phyloP scores from a whole-genome alignment of 73 alveolate genomes.

The Stentor coeruleus region DNA sequence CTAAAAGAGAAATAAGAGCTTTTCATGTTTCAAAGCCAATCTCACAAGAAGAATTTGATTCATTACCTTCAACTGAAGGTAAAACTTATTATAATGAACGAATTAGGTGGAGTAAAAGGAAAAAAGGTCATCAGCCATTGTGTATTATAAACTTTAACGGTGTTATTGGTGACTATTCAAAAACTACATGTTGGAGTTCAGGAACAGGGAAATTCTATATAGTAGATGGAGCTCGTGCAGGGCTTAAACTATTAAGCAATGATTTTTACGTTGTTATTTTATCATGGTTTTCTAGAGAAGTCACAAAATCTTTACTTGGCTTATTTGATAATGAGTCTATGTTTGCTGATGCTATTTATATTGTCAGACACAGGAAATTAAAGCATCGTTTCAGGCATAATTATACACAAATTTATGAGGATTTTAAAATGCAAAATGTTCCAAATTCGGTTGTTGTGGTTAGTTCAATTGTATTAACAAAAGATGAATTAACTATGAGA shows the following conservation, averaged over 20 bases:
- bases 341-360: not conserved
- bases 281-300: not conserved
- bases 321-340: not conserved
- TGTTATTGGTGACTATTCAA: not conserved
- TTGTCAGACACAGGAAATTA: not conserved
- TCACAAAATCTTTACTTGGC: not conserved
- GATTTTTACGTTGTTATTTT: not conserved
- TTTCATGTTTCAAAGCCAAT: not conserved
- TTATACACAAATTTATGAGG: not conserved
- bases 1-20: no score
- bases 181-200: not conserved
- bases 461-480: not conserved
- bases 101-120: not conserved
- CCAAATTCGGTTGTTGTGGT: not conserved
- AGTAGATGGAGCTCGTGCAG: not conserved
- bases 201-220: not conserved
- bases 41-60: not conserved
- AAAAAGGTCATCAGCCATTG: not conserved
- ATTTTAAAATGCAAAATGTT: no score
- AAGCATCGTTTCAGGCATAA: not conserved
- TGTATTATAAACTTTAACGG: not conserved
- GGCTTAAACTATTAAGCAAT: not conserved
- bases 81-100: not conserved
- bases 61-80: not conserved
- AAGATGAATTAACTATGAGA: not conserved